These are phyloP conservation scores for Lecanosticta acicola DNA, from an alignment of 2,329 filamentous ascomycete species.

Conservation along the genomic window DNA sequence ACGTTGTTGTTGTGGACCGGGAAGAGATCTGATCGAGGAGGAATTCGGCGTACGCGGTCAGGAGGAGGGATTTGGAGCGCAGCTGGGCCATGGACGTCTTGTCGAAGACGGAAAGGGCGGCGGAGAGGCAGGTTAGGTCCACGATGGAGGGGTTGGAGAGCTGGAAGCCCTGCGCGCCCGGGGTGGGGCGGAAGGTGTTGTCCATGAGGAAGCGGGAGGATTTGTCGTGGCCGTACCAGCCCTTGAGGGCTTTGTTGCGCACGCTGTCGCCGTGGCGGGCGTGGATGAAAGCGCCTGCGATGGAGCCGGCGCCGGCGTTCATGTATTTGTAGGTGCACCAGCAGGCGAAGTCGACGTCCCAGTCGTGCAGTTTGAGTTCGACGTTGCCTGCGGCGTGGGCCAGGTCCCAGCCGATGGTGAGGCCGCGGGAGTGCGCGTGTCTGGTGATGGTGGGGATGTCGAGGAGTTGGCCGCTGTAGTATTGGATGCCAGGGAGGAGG, in stretches of 20 bases:
- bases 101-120: conserved; percentile 66
- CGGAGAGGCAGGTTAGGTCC: conserved; percentile 67
- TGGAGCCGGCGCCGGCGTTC: conserved; percentile 78
- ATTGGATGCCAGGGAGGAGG: conserved; percentile 80
- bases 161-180: conserved; percentile 75
- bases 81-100: conserved; percentile 64
- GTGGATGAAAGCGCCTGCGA: conserved; percentile 76
- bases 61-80: conserved; percentile 61
- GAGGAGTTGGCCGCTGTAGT: conserved; percentile 83
- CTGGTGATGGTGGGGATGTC: conserved; percentile 75
- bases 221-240: conserved; percentile 85
- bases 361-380: conserved; percentile 71
- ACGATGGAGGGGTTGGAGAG: conserved; percentile 76
- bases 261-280: conserved; percentile 60
- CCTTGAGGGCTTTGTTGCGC: conserved; percentile 47
- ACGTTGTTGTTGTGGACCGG: too few relatives aligned
- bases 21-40: conserved; percentile 48
- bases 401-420: conserved; percentile 79
- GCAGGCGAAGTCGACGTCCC: conserved; percentile 83
- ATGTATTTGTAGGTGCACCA: conserved; percentile 97
- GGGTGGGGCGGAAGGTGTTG: conserved; percentile 69
- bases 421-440: conserved; percentile 64
- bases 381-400: conserved; percentile 85
- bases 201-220: conserved; percentile 73
- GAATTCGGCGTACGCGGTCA: conserved; percentile 73